A percentile compares a stretch with the other conserved stretches of the same genome.
Conservation (phyloP, 2,329 filamentous ascomycete genomes). For the Cryphonectria naterciae region DNA sequence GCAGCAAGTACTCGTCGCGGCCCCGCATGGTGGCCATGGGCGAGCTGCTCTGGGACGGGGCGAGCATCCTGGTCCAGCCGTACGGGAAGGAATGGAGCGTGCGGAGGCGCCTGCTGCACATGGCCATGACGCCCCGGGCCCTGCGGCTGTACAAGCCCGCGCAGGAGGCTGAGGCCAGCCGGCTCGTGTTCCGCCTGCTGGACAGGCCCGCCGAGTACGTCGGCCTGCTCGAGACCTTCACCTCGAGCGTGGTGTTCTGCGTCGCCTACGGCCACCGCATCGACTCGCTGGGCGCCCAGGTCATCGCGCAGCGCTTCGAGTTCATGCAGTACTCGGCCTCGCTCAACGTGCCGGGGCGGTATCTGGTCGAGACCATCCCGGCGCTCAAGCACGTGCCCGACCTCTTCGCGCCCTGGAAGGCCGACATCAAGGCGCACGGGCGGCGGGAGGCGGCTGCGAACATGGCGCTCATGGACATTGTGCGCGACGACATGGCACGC, state of each 20-base stretch:
- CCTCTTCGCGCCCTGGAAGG: constrained; percentile 52
- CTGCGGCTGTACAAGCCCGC: constrained; percentile 50
- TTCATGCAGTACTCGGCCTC: constrained; percentile 53
- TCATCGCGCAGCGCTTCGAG: constrained; percentile 50
- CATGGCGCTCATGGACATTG: constrained; percentile 45
- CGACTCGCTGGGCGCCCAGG: constrained; percentile 49
- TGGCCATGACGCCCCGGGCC: constrained; percentile 49
- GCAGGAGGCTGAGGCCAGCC: constrained; percentile 53
- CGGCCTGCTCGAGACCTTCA: constrained; percentile 51
- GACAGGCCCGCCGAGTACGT: constrained; percentile 46
- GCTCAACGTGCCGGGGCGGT: constrained; percentile 50
- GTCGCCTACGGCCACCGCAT: constrained; percentile 56
- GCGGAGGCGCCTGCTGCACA: constrained; percentile 46
- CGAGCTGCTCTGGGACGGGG: constrained; percentile 41
- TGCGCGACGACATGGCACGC: constrained; percentile 43
- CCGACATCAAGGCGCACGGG: constrained; percentile 45
- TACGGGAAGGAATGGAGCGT: constrained; percentile 52
- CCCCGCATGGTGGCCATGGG: constrained; percentile 34
- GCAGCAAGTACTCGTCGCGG: constrained; percentile 40
- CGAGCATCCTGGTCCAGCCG: constrained; percentile 51
- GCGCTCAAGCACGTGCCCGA: constrained; percentile 48
- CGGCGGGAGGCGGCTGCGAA: constrained; percentile 45
- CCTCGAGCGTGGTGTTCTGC: constrained; percentile 53
- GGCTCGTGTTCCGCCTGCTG: constrained; percentile 49
- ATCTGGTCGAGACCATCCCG: constrained; percentile 51